Evolutionary conservation across 2,329 filamentous ascomycete species (phyloP).

Genomic region (Nothophaeocryptopus gaeumannii): DNA sequence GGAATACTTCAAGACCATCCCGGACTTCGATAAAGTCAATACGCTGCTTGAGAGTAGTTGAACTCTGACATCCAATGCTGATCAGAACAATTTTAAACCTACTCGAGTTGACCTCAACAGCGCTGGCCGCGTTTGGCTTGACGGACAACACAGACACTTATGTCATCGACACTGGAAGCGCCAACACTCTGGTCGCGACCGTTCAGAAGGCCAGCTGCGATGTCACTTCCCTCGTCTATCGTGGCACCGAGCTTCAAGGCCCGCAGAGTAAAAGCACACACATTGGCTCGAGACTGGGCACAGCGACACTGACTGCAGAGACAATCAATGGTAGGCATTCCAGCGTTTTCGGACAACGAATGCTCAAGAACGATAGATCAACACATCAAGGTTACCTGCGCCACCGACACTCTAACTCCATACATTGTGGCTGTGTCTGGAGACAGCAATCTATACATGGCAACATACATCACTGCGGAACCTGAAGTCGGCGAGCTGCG

Average conservation of each 20-base stretch:
- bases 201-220: constrained; percentile 18
- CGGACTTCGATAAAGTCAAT: too few species aligned
- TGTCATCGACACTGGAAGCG: constrained; percentile 13
- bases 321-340: constrained; percentile 6
- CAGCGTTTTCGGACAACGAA: not conserved
- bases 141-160: constrained; percentile 12
- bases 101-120: constrained; percentile 3
- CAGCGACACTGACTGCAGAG: constrained; percentile 12
- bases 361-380: constrained; percentile 2
- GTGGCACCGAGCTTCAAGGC: constrained; percentile 12
- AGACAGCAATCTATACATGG: constrained; percentile 18
- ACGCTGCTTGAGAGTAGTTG: too few species aligned
- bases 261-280: constrained; percentile 10
- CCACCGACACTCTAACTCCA: constrained; percentile 13
- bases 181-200: constrained; percentile 7
- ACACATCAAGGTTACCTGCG: constrained; percentile 18
- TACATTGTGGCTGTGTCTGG: constrained; percentile 16
- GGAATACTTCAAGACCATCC: too few species aligned
- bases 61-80: too few species aligned
- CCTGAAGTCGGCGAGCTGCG: constrained; percentile 16
- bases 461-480: constrained; percentile 19
- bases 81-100: not conserved
- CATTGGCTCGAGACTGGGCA: constrained; percentile 16
- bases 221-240: constrained; percentile 13
- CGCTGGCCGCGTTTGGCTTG: constrained; percentile 12